Base-by-base conservation (phyloP, 768 basidiomycete species). In the Tulasnella calospora region DNA sequence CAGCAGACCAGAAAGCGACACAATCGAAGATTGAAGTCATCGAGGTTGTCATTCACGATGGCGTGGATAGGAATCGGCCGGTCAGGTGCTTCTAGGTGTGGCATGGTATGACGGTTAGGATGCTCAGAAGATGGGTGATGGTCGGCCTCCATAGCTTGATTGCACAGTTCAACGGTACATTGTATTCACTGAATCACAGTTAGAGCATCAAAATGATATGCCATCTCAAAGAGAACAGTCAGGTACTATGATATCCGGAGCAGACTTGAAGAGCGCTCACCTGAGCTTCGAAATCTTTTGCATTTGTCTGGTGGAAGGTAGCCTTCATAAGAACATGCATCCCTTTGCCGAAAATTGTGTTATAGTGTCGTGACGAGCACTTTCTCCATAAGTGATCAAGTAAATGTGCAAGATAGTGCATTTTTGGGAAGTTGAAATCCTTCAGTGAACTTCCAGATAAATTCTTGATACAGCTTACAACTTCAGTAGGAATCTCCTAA, bases 271-370 rank as follows among this genome's bases (percentile, higher is more conserved):
- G n/a, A n/a, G n/a, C n/a, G 36, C 30, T 46, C 17, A 74, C 73
- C 44, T 74, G 38, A 17, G 15, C 73, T 30, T 74, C 73, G 23
- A 74, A 74, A 30, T 74, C 73, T 46, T 46, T 40, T 41, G 38
- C 44, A 74, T 74, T 74, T 2, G 73, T 74, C 27, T 74, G 73
- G 3, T 15, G 30, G 15, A 40, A 74, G 73, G 44, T 46, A 17
- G 30, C 73, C 17, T 74, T 74, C 38, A 74, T 38, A 0, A 38
- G 38, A 2, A 74, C 44, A 46, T 74, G 73, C 73, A 74, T 74
- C 2, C 38, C 73, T n/a, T 74, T 38, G 7, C 73, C 44, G 15
- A 74, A 38, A 17, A 40, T 74, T 4, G 38, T 74, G 27, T 74
- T 74, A 38, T 40, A 74, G 44, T 74, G 35, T 17, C 23, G n/a